Evolutionary conservation across 2,329 filamentous ascomycete species (phyloP).

Genomic region (Dichotomopilus funicola): DNA sequence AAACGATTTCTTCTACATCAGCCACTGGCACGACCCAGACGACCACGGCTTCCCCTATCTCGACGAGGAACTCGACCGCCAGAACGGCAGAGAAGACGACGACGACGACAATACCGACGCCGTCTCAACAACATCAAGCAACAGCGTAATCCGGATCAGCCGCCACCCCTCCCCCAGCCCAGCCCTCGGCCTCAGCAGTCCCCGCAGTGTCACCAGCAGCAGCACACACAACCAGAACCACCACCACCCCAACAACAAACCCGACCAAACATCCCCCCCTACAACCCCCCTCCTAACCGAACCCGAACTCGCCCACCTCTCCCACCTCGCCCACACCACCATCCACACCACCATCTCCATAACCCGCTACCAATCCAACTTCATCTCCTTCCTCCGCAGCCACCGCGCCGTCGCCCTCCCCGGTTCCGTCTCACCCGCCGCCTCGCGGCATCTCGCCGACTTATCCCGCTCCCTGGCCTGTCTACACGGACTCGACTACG

Average conservation of each 20-base stretch:
- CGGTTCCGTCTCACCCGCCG: slow-evolving; percentile 68
- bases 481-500: slow-evolving; percentile 72
- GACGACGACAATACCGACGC: slow-evolving; percentile 27
- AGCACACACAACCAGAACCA: not conserved
- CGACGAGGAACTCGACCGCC: slow-evolving; percentile 49
- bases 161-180: slow-evolving; percentile 12
- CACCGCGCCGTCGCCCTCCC: slow-evolving; percentile 70
- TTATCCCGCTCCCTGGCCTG: slow-evolving; percentile 69
- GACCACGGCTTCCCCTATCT: slow-evolving; percentile 68
- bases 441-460: slow-evolving; percentile 69
- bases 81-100: slow-evolving; percentile 4
- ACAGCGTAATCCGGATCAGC: slow-evolving; percentile 37
- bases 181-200: slow-evolving; percentile 1
- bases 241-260: not conserved
- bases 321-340: slow-evolving; percentile 50
- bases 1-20: slow-evolving; percentile 83
- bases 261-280: not conserved
- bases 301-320: slow-evolving; percentile 52
- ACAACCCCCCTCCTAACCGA: slow-evolving; percentile 25
- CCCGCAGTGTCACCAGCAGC: slow-evolving; percentile 3
- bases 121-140: slow-evolving; percentile 32
- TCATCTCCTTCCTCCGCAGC: slow-evolving; percentile 78
- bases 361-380: slow-evolving; percentile 76
- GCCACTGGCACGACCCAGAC: slow-evolving; percentile 69
- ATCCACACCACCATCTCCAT: slow-evolving; percentile 65